phyloP scores from a whole-genome alignment of 1,284 basidiomycete genomes.

The Puccinia polysora region DNA sequence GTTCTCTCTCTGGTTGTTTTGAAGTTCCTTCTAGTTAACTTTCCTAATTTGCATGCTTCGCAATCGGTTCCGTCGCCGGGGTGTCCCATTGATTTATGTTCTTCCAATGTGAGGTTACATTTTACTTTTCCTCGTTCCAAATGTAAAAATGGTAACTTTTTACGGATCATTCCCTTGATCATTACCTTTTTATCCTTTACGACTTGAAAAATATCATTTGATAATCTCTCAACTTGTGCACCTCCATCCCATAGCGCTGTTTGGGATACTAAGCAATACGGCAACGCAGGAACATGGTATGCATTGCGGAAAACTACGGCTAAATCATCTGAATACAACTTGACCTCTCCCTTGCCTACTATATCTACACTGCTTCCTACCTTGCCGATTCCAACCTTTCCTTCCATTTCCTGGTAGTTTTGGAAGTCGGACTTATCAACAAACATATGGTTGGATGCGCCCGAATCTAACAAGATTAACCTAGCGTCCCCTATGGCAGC shows the following conservation, averaged over 20 bases:
- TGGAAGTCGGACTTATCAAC: background rate
- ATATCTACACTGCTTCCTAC: background rate
- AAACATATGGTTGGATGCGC: background rate
- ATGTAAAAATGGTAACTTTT: background rate
- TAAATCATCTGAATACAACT: background rate
- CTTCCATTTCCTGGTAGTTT: background rate
- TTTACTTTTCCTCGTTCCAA: background rate
- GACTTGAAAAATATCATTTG: background rate
- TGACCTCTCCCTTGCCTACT: background rate
- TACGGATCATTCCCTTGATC: background rate
- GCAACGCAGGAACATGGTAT: conserved; percentile 4
- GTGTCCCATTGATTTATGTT: background rate
- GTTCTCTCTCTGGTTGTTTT: background rate
- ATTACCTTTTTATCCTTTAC: background rate
- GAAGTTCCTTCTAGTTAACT: background rate
- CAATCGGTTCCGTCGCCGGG: background rate
- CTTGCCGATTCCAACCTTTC: background rate
- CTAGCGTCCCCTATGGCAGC: background rate
- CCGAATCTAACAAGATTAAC: background rate
- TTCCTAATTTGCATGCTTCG: conserved; percentile 13
- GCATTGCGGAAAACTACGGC: background rate
- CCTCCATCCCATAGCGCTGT: background rate
- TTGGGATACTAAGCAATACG: conserved; percentile 6
- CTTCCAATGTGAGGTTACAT: background rate
- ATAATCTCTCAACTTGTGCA: background rate